These are phyloP conservation scores for Fusarium mangiferae DNA, from an alignment of 2,329 filamentous ascomycete species.

Conservation along the genomic window DNA sequence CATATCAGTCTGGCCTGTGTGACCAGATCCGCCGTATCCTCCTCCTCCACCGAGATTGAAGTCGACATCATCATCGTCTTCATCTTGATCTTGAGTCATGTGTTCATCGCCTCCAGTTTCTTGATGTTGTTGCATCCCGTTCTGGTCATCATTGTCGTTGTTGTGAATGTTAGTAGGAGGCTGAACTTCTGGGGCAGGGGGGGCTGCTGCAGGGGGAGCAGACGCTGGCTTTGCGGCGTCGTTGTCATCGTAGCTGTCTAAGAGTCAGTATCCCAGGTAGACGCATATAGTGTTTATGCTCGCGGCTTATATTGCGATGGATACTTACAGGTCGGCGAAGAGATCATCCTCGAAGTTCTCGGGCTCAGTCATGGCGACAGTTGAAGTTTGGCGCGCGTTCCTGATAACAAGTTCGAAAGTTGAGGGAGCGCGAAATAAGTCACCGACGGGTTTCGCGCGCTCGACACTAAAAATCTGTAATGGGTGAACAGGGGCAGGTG, in stretches of 20 bases:
- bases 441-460: background rate
- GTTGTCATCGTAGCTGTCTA: conserved; percentile 73
- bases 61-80: conserved; percentile 68
- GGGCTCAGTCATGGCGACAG: conserved; percentile 75
- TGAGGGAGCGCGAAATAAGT: conserved; percentile 3
- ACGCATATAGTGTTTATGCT: background rate
- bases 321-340: conserved; percentile 88
- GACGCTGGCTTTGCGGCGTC: conserved; percentile 56
- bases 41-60: conserved; percentile 65
- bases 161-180: conserved; percentile 40
- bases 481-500: background rate
- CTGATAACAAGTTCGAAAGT: conserved; percentile 11
- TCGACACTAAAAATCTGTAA: background rate
- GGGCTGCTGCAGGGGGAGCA: conserved; percentile 43
- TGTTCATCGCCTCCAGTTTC: conserved; percentile 51
- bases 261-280: conserved; percentile 7
- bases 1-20: conserved; percentile 39
- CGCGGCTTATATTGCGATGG: background rate
- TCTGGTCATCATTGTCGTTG: conserved; percentile 40
- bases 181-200: conserved; percentile 42
- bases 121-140: conserved; percentile 33
- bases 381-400: conserved; percentile 11
- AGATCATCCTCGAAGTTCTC: conserved; percentile 93
- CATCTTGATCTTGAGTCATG: conserved; percentile 58
- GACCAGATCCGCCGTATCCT: conserved; percentile 43